Base-by-base conservation (phyloP, 495 filamentous ascomycete species). In the Lasiosphaeria ovina region DNA sequence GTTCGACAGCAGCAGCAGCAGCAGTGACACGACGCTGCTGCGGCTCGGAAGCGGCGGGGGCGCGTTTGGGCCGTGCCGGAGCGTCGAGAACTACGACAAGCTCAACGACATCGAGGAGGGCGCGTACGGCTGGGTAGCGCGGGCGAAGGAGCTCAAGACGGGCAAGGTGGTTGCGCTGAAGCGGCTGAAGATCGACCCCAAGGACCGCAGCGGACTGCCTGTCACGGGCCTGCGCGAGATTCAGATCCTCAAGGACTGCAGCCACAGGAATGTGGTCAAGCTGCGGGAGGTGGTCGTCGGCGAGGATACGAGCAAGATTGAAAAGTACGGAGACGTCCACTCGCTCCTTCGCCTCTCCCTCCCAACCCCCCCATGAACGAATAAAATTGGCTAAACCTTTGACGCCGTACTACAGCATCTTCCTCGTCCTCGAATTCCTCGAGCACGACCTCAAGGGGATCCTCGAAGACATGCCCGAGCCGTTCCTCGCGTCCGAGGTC, bases 101-200 rank as follows among this genome's bases (percentile, higher is more conserved):
- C 77, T 98, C 61, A 98, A 98, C 68, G 89, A 94, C 74, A 98
- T 98, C 67, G 94, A 98, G 71, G 94, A 98, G 73, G 94, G 94
- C 55, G 89, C 91, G 1, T 98, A 98, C 76, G 94, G 94, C 54
- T 93, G 87, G 85, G 94, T 98, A 4, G 93, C 93, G 45, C 78
- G 94, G 34, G 94, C 93, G 7, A 85, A 79, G 61, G 91, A 97
- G 70, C 82, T 81, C 10, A 79, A 79, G 3, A 96, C 94, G 1
- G 91, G 92, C 6, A 86, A 92, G 60, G 81, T 98, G 6, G 93
- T 98, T 24, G 94, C 94, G 44, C 75, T 98, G 65, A 98, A 98
- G 81, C 88, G 92, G 70, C 81, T 98, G 54, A 98, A 98, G 80
- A 86, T 97, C 77, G 91, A 97, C 62, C 83, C 87, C 69, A 79